Base-by-base conservation (phyloP, 2,329 filamentous ascomycete genomes). In the Myriosclerotinia duriaeana region DNA sequence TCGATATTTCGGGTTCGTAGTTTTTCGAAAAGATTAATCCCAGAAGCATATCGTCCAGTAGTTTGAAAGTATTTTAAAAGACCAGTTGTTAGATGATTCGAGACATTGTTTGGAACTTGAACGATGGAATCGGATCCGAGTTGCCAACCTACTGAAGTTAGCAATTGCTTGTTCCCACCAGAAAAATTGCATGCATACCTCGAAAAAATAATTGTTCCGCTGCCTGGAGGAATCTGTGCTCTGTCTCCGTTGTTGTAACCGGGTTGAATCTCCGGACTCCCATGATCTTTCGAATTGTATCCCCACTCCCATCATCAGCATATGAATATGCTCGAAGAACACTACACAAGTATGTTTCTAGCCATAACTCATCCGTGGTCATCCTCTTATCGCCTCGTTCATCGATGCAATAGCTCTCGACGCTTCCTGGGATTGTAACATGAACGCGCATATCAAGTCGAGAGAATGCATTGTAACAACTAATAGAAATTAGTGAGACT, bases 401-500 rank as follows among this genome's bases (percentile, higher is more conserved):
- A 78, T 99, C 94, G 67, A 99, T 91, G 78, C 94, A 98, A 78
- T 97, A 98, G 79, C 92, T 96, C 78, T 99, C 94, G 63, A 99
- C 92, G 12, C 91, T 95, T 68, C 95, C 95, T 22, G 95, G 95
- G 71, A 99, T 98, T 71, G 93, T 94, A 68, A 99, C 94, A 76
- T 98, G 93, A 15, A 99, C 94, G 69, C 95, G 92, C 95, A 99
- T 99, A 76, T 99, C 95, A 64, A 98, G 85, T 71, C 96, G 87
- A 6, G 95, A 98, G 79, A 99, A 97, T 71, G 95, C 95, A 91
- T 99, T 99, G 84, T 99, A 99, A 80, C 95, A 99, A 80, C 84
- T 87, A 75, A 44, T 26, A 60, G 15, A 9, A 36, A 42, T 74
- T 63, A 69, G 78, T 79, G 74, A 77, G 76, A 5, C 48, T n/a